A percentile compares a stretch with the other conserved stretches of the same genome.
phyloP scores from a whole-genome alignment of 305 asterid genomes.

The Fraxinus angustifolia region DNA sequence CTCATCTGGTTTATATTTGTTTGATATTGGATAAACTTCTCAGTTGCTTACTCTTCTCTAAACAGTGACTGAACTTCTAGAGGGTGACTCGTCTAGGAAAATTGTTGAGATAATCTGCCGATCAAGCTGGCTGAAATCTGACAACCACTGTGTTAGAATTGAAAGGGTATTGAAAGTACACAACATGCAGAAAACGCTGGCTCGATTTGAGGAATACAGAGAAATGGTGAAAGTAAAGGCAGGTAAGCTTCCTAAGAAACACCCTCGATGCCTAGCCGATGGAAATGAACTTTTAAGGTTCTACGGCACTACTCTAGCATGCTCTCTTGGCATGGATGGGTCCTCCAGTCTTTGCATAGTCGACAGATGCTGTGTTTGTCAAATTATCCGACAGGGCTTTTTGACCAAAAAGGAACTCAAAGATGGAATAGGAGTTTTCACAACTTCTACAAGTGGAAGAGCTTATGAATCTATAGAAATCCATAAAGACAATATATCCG shows the following conservation, averaged over 20 bases:
- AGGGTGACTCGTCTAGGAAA: slow-evolving; percentile 85
- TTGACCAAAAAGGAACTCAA: slow-evolving; percentile 53
- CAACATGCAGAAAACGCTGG: slow-evolving; percentile 69
- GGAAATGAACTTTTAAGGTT: slow-evolving; percentile 87
- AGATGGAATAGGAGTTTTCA: slow-evolving; percentile 75
- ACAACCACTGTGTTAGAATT: slow-evolving; percentile 54
- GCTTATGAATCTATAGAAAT: slow-evolving; percentile 60
- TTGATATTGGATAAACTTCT: not conserved
- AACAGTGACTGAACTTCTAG: slow-evolving; percentile 75
- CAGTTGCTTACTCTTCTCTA: not conserved
- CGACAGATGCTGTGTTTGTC: slow-evolving; percentile 67
- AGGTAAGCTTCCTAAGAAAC: slow-evolving; percentile 74
- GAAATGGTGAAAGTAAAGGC: slow-evolving; percentile 71
- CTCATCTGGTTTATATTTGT: not conserved
- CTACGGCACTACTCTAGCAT: slow-evolving; percentile 65
- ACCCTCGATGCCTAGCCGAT: slow-evolving; percentile 85
- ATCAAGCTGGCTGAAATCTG: slow-evolving; percentile 69
- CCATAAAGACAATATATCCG: slow-evolving; percentile 27
- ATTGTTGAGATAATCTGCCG: slow-evolving; percentile 83
- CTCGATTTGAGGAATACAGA: slow-evolving; percentile 75
- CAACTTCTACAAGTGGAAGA: slow-evolving; percentile 75
- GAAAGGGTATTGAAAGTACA: slow-evolving; percentile 76
- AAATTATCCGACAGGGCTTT: slow-evolving; percentile 68
- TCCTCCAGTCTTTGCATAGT: slow-evolving; percentile 70
- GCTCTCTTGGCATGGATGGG: slow-evolving; percentile 69